These are phyloP conservation scores for Agrostemma githago DNA, from an alignment of 148 eudicot genomes.

Conservation along the genomic window DNA sequence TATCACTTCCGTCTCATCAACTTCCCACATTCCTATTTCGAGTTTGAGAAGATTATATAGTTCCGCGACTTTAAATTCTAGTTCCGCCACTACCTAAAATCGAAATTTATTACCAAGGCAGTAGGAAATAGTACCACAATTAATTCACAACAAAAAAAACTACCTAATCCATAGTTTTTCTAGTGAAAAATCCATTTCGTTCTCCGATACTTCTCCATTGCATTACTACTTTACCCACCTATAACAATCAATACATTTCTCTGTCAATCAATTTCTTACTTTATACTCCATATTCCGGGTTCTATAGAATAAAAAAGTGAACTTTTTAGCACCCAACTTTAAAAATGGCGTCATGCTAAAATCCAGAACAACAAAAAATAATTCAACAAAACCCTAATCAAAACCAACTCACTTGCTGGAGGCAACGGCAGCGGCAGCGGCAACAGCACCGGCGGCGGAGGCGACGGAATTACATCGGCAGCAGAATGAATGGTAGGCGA, in stretches of 20 bases:
- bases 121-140: not conserved
- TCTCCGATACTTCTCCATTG: too few relatives aligned
- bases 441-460: slow-evolving; percentile 31
- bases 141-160: too few relatives aligned
- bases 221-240: too few relatives aligned
- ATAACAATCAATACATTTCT: too few relatives aligned
- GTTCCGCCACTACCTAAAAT: not conserved
- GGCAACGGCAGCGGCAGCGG: slow-evolving; percentile 33
- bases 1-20: not conserved
- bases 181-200: too few relatives aligned
- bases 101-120: not conserved
- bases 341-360: too few relatives aligned
- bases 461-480: slow-evolving; percentile 15
- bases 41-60: too few relatives aligned
- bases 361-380: not conserved
- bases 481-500: slow-evolving; percentile 19
- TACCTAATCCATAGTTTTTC: too few relatives aligned
- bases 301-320: too few relatives aligned
- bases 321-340: too few relatives aligned
- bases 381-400: not conserved
- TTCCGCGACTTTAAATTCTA: not conserved
- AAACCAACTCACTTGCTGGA: slow-evolving; percentile 57
- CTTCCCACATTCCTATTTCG: not conserved
- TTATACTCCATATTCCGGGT: too few relatives aligned
- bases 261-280: too few relatives aligned